A percentile compares a stretch with the other conserved stretches of the same genome.
phyloP scores from a whole-genome alignment of 2,329 filamentous ascomycete genomes.

The Aureobasidium lini region DNA sequence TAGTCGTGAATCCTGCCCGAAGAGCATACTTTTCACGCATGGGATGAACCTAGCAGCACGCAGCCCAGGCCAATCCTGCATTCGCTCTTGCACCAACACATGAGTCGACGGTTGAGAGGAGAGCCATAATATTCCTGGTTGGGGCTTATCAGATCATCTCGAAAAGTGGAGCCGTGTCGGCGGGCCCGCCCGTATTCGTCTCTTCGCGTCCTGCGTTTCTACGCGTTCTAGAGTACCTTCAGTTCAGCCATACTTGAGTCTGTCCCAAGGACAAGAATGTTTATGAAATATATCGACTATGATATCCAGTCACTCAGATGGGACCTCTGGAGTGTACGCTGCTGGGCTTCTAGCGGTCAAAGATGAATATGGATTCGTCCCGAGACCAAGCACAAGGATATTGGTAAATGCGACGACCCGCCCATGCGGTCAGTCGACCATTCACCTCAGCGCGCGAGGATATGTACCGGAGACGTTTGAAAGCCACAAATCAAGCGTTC shows the following conservation, averaged over 20 bases:
- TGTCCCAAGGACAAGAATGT: no score
- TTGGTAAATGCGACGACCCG: neutral
- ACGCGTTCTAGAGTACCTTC: neutral
- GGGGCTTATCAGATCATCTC: constrained; percentile 5
- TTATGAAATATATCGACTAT: no score
- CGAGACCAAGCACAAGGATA: no score
- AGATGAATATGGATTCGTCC: no score
- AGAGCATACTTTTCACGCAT: no score
- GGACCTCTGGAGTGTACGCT: neutral
- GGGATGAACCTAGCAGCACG: no score
- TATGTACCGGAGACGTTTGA: neutral
- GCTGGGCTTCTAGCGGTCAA: no score
- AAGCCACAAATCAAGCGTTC: neutral
- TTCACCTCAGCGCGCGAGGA: neutral
- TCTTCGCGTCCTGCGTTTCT: no score
- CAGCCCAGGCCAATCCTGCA: no score
- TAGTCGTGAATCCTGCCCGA: no score
- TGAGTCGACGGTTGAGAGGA: neutral
- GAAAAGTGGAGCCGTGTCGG: neutral
- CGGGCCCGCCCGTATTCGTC: neutral
- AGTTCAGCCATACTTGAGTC: neutral
- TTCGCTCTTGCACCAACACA: neutral
- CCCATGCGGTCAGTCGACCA: neutral
- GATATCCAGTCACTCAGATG: neutral
- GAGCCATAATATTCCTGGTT: neutral